These are phyloP conservation scores for Furcasterigmium furcatum DNA, from an alignment of 2,329 filamentous ascomycete species.

Conservation along the genomic window DNA sequence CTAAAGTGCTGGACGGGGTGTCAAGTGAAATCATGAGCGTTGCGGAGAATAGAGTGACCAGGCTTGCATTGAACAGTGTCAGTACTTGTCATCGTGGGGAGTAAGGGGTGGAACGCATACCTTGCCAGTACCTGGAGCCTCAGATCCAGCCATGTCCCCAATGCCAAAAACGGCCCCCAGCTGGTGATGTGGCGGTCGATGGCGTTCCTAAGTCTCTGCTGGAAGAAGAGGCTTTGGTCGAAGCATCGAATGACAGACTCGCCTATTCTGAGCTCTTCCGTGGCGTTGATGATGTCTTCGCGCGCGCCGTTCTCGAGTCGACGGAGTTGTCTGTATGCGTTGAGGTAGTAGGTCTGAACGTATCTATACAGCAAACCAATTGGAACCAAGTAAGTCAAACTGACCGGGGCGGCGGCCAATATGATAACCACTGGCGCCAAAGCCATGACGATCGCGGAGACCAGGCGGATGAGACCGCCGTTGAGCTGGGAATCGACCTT, in stretches of 20 bases:
- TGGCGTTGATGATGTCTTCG: background rate
- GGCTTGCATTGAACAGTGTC: background rate
- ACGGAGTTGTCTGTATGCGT: background rate
- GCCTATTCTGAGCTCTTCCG: background rate
- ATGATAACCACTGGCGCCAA: background rate
- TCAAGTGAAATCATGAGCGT: background rate
- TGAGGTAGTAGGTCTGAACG: background rate
- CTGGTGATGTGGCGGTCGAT: too few species aligned
- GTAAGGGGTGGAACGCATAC: too few species aligned
- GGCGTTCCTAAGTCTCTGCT: background rate
- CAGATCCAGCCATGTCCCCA: too few species aligned
- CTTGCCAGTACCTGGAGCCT: background rate
- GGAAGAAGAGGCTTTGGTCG: background rate
- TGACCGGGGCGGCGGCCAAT: background rate
- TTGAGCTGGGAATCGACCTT: background rate
- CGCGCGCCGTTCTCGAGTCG: background rate
- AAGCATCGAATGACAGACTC: background rate
- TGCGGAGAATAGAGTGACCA: background rate
- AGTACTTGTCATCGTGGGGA: too few species aligned
- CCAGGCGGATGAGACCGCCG: background rate
- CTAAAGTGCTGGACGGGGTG: background rate
- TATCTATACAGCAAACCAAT: background rate
- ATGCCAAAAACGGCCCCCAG: background rate
- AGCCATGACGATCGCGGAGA: too few species aligned
- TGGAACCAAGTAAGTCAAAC: background rate